Conservation (phyloP, 768 basidiomycete species). For the Lepiota venenata region DNA sequence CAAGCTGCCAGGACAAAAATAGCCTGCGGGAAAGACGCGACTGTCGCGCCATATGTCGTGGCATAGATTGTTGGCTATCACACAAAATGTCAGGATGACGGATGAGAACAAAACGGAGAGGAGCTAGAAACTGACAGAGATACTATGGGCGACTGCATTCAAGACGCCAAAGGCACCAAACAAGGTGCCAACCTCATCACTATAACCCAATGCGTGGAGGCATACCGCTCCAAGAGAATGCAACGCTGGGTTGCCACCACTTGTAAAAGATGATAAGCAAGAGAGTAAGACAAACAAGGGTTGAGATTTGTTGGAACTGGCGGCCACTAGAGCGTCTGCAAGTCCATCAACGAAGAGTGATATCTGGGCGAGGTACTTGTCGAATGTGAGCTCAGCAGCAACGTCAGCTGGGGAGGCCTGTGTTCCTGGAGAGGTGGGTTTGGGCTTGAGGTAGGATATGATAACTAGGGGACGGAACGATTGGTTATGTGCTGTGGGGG, state of each 20-base stretch:
- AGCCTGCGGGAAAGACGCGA: constrained; percentile 61
- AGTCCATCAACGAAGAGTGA: constrained; percentile 68
- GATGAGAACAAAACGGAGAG: background rate
- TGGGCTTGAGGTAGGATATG: constrained; percentile 58
- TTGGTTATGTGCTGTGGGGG: background rate
- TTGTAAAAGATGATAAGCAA: constrained; percentile 60
- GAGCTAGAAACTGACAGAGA: constrained; percentile 37
- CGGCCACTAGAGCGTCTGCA: constrained; percentile 58
- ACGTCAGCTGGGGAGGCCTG: constrained; percentile 40
- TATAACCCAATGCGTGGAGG: constrained; percentile 48
- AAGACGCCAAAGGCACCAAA: constrained; percentile 73
- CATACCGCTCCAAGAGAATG: constrained; percentile 73
- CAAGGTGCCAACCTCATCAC: constrained; percentile 51
- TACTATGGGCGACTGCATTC: constrained; percentile 61
- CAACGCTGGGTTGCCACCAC: constrained; percentile 63
- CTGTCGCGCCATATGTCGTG: constrained; percentile 59
- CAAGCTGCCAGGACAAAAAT: constrained; percentile 61
- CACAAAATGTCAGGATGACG: background rate
- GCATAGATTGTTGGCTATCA: constrained; percentile 67
- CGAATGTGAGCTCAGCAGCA: constrained; percentile 61
- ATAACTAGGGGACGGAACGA: constrained; percentile 39
- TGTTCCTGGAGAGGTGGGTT: constrained; percentile 24
- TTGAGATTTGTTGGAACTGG: constrained; percentile 49
- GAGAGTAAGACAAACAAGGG: constrained; percentile 56
- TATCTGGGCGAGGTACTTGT: constrained; percentile 58